A percentile compares a stretch with the other conserved stretches of the same genome.
These are phyloP conservation scores for Vigna nakashimae DNA, from an alignment of 306 rosid genomes.

Conservation along the genomic window DNA sequence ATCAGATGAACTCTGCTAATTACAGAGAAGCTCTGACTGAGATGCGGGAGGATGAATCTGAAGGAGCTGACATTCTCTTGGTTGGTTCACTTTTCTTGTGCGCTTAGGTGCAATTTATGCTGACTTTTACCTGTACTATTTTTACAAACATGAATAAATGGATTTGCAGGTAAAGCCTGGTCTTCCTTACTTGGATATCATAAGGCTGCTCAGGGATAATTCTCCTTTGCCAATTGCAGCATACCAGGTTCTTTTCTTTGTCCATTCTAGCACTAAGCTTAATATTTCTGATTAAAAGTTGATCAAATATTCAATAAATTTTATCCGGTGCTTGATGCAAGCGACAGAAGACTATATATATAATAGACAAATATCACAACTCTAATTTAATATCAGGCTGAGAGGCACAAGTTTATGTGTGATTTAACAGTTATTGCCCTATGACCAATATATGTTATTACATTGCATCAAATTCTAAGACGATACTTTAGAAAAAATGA, in stretches of 20 bases:
- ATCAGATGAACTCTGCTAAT: constrained; percentile 98
- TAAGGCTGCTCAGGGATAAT: constrained; percentile 84
- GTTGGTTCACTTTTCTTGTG: constrained; percentile 55
- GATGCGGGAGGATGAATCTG: constrained; percentile 84
- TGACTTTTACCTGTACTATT: constrained; percentile 4
- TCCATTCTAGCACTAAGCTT: constrained; percentile 18
- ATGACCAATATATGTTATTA: neutral
- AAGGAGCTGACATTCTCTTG: constrained; percentile 99
- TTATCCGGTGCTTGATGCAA: neutral
- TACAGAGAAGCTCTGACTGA: constrained; percentile 90
- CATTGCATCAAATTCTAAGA: constrained; percentile 6
- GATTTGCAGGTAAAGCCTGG: constrained; percentile 90
- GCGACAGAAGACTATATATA: neutral
- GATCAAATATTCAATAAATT: constrained; percentile 22
- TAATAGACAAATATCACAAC: constrained; percentile 13
- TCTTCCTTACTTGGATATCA: constrained; percentile 89
- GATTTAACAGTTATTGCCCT: constrained; percentile 12
- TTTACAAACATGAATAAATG: constrained; percentile 35
- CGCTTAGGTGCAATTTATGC: neutral
- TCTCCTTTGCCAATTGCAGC: constrained; percentile 94
- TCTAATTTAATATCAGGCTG: neutral
- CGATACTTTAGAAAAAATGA: neutral
- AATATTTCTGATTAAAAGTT: constrained; percentile 28
- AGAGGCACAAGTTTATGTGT: constrained; percentile 28
- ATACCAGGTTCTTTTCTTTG: constrained; percentile 73